Base-by-base conservation (phyloP, 2,329 filamentous ascomycete species). In the Trichoderma sp. region DNA sequence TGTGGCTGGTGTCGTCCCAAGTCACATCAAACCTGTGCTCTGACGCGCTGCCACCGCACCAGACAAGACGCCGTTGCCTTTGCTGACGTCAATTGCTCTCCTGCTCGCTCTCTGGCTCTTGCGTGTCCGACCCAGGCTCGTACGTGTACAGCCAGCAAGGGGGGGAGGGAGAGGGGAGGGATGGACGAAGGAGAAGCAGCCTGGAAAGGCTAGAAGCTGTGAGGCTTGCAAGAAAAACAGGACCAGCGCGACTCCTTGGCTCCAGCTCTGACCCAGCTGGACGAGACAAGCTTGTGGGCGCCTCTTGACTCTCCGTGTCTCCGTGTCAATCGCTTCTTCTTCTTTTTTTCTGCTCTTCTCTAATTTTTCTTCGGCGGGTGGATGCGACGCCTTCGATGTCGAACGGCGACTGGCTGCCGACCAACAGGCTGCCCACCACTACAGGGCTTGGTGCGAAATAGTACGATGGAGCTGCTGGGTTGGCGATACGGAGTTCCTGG, bases 1-100 rank as follows among this genome's bases (percentile, higher is more conserved):
- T 54, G 47, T 58, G 63, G 59, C 56, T 60, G 63, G 63, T 59
- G 63, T 58, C 26, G 47, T 55, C 56, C 26, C 59, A 55, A 55
- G 56, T 55, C 39, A 48, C 50, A 65, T 63, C 50, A 47, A 63
- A 45, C 43, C n/a, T 39, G 57, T 60, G 28, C 56, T 58, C 56
- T 44, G 43, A 45, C 59, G n/a, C 50, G 28, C 50, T 52, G 50
- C 19, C 50, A 52, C 50, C 50, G 30, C 59, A 52, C 48, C 34
- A 28, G 48, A 15, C 28, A 39, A 45, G 21, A 14, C 21, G 61
- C 52, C 63, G 55, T 60, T 55, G 26, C 34, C 34, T 39, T 3
- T 39, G 54, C 64, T 66, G 64, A 66, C 64, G 64, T 66, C 64
- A 66, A 66, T 63, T 41, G 47, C 21, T 39, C 26, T 30, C 51